A percentile compares a stretch with the other conserved stretches of the same genome.
phyloP scores from a whole-genome alignment of 2,329 filamentous ascomycete species.

The Alternaria angustiovoidea region DNA sequence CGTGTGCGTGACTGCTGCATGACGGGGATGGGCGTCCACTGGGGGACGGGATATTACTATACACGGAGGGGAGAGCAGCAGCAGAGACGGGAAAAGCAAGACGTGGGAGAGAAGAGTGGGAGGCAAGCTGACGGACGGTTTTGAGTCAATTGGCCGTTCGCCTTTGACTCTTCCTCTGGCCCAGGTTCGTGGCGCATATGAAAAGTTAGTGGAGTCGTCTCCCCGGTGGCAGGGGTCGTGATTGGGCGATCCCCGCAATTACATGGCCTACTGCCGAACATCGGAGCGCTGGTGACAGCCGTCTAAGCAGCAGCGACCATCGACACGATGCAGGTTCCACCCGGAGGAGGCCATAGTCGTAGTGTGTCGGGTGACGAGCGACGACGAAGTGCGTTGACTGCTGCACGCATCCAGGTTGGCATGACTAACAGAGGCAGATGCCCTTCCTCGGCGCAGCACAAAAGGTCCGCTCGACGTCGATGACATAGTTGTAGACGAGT shows the following conservation, averaged over 20 bases:
- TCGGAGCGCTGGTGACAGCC: constrained; percentile 19
- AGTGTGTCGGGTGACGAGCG: constrained; percentile 43
- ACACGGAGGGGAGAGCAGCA: constrained; percentile 14
- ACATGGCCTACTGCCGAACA: constrained; percentile 12
- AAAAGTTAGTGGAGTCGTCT: constrained; percentile 23
- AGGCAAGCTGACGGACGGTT: constrained; percentile 3
- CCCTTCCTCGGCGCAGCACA: constrained; percentile 73
- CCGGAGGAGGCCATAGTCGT: constrained; percentile 38
- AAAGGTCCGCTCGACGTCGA: constrained; percentile 75
- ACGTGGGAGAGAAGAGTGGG: constrained; percentile 7
- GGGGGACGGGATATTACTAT: constrained; percentile 16
- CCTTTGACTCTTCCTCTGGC: constrained; percentile 14
- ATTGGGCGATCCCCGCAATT: constrained; percentile 23
- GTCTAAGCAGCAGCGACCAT: neutral
- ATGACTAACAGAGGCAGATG: constrained; percentile 50
- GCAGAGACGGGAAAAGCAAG: constrained; percentile 9
- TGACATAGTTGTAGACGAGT: constrained; percentile 72
- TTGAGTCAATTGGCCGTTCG: constrained; percentile 30
- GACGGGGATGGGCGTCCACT: constrained; percentile 28
- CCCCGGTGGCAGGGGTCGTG: constrained; percentile 7
- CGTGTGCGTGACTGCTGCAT: constrained; percentile 50
- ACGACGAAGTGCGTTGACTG: constrained; percentile 31
- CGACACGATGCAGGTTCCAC: constrained; percentile 22
- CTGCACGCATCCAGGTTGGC: neutral
- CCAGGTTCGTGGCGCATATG: constrained; percentile 16